phyloP scores from a whole-genome alignment of 225 moss, liverwort and hornwort species.

The Takakia lepidozioides region DNA sequence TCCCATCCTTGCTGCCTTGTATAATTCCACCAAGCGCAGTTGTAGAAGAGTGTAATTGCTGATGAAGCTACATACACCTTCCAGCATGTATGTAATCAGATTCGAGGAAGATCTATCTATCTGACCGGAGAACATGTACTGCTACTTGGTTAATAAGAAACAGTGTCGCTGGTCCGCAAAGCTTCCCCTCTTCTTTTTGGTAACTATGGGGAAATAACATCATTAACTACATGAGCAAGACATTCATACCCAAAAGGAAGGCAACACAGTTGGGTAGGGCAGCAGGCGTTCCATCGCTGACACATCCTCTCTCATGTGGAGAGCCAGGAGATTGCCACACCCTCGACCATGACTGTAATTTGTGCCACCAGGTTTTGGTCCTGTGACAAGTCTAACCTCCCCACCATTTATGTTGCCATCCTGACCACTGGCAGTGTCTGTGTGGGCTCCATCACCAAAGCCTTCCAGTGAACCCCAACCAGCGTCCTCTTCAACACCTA shows the following conservation, averaged over 20 bases:
- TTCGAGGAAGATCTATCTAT: no score
- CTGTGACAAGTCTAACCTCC: slow-evolving; percentile 14
- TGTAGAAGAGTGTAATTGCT: no score
- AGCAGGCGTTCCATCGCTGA: slow-evolving; percentile 62
- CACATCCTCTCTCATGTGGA: slow-evolving; percentile 47
- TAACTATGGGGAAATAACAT: no score
- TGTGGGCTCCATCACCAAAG: slow-evolving; percentile 33
- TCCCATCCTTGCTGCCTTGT: no score
- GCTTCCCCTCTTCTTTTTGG: no score
- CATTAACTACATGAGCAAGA: no score
- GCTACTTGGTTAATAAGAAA: no score
- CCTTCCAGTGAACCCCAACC: slow-evolving; percentile 40
- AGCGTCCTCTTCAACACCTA: slow-evolving; percentile 23
- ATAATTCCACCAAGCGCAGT: no score
- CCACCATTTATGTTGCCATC: slow-evolving; percentile 10
- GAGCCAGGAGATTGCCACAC: slow-evolving; percentile 66
- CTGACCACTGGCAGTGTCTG: slow-evolving; percentile 11
- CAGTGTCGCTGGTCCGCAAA: no score
- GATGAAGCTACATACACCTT: no score
- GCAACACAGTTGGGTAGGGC: slow-evolving; percentile 65
- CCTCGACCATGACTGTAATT: slow-evolving; percentile 62
- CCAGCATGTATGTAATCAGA: no score
- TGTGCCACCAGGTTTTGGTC: slow-evolving; percentile 23
- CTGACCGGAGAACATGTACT: no score
- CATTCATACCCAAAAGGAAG: slow-evolving; percentile 50